A percentile compares a stretch with the other conserved stretches of the same genome.
phyloP scores from a whole-genome alignment of 2,329 filamentous ascomycete genomes.

The Aspergillus ochraceus region DNA sequence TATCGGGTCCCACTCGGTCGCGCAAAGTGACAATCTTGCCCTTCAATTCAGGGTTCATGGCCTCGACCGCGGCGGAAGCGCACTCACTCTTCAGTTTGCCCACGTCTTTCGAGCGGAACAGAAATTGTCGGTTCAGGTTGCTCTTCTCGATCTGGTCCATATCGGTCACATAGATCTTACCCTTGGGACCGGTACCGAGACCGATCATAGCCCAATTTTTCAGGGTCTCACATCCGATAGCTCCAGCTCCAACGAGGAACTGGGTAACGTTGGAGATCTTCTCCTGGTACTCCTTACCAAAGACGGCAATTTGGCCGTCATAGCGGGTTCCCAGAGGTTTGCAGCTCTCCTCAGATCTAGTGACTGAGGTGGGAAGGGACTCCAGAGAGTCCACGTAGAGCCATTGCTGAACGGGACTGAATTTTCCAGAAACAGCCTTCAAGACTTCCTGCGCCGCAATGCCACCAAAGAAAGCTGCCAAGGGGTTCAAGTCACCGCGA shows the following conservation, averaged over 20 bases:
- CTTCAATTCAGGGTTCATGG: conserved; percentile 90
- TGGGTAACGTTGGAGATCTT: conserved; percentile 88
- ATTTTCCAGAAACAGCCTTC: conserved; percentile 97
- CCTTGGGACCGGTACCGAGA: conserved; percentile 80
- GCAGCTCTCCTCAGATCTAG: conserved; percentile 83
- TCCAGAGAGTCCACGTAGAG: conserved; percentile 98
- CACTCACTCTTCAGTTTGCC: conserved; percentile 96
- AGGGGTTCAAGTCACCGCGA: conserved; percentile 81
- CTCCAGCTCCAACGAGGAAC: conserved; percentile 93
- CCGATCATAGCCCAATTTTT: conserved; percentile 99
- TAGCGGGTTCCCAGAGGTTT: conserved; percentile 83
- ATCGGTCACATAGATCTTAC: conserved; percentile 89
- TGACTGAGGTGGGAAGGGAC: conserved; percentile 74
- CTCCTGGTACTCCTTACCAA: conserved; percentile 89
- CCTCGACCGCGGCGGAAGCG: conserved; percentile 82
- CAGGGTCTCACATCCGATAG: conserved; percentile 97
- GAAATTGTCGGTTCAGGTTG: conserved; percentile 94
- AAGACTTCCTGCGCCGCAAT: conserved; percentile 91
- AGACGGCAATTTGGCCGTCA: conserved; percentile 95
- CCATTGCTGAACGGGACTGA: conserved; percentile 92
- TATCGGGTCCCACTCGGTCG: conserved; percentile 88
- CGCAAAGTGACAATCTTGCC: conserved; percentile 83
- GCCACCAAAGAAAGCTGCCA: conserved; percentile 94
- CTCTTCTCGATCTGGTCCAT: conserved; percentile 99
- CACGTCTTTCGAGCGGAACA: conserved; percentile 92